A percentile compares a stretch with the other conserved stretches of the same genome.
phyloP scores from a whole-genome alignment of 257 asterid genomes.

The Coffea canephora region DNA sequence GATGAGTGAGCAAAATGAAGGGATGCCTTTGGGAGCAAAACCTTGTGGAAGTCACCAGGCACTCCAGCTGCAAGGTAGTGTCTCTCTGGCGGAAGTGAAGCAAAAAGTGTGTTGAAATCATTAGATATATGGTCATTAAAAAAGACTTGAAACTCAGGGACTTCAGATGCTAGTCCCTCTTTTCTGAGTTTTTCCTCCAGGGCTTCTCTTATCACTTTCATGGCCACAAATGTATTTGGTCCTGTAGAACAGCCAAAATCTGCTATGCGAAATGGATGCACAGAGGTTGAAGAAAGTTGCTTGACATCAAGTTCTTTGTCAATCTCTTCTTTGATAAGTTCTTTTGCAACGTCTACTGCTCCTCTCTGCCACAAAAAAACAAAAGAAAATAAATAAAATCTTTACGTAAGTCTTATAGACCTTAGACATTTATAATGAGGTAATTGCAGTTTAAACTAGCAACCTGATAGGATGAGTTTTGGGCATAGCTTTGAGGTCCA shows the following conservation, averaged over 20 bases:
- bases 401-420: too few relatives aligned
- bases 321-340: constrained; percentile 2
- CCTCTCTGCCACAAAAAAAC: constrained; percentile 2
- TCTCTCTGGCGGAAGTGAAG: background rate
- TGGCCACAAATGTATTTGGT: too few relatives aligned
- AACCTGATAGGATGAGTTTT: constrained; percentile 10
- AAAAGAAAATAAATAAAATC: too few relatives aligned
- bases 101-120: constrained; percentile 14
- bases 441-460: too few relatives aligned
- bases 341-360: constrained; percentile 3
- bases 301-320: background rate
- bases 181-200: constrained; percentile 15
- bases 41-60: constrained; percentile 2
- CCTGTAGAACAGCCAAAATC: too few relatives aligned
- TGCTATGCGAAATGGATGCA: too few relatives aligned
- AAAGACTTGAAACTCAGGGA: constrained; percentile 3
- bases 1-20: constrained; percentile 1
- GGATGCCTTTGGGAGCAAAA: constrained; percentile 1
- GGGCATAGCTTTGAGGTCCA: constrained; percentile 9
- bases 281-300: background rate
- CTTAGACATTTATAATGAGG: too few relatives aligned
- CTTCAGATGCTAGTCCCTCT: background rate
- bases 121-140: constrained; percentile 7
- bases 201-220: constrained; percentile 26
- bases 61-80: constrained; percentile 15